These are phyloP conservation scores for Termitomyces eurrhizus DNA, from an alignment of 768 basidiomycete genomes.

Conservation along the genomic window DNA sequence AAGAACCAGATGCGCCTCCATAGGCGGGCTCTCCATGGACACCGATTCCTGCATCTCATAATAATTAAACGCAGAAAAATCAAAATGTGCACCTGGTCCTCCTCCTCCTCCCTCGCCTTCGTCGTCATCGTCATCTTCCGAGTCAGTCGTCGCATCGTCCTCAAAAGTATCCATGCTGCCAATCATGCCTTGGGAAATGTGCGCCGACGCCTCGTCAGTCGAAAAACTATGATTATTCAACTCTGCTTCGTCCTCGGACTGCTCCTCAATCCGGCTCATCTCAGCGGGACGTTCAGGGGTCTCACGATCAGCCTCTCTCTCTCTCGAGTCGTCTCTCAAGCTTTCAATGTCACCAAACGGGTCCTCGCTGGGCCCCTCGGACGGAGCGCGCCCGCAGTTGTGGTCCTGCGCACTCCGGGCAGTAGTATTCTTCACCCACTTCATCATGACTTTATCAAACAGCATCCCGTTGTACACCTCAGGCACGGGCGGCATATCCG, in stretches of 20 bases:
- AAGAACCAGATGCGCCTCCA: constrained; percentile 4
- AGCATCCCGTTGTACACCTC: constrained; percentile 85
- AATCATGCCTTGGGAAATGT: constrained; percentile 48
- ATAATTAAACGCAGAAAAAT: constrained; percentile 35
- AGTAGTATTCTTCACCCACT: constrained; percentile 72
- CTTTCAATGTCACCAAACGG: constrained; percentile 93
- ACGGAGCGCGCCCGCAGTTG: constrained; percentile 22
- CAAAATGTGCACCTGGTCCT: constrained; percentile 22
- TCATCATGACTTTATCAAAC: constrained; percentile 79
- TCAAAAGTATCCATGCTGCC: constrained; percentile 35
- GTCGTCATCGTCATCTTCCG: constrained; percentile 37
- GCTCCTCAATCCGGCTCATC: constrained; percentile 49
- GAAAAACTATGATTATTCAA: constrained; percentile 57
- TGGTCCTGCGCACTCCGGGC: constrained; percentile 29
- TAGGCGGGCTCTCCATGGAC: constrained; percentile 10
- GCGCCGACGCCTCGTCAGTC: constrained; percentile 58
- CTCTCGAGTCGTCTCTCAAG: constrained; percentile 58
- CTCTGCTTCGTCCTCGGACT: constrained; percentile 56
- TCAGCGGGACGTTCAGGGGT: constrained; percentile 20
- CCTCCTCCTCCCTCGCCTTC: constrained; percentile 13
- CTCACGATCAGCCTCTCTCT: constrained; percentile 22
- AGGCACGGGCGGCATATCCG: constrained; percentile 71
- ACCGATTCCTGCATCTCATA: constrained; percentile 22
- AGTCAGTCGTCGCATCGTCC: constrained; percentile 46
- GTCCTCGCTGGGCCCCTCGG: constrained; percentile 68